Base-by-base conservation (phyloP, 1,284 basidiomycete species). In the Cryptococcus jaspeensis region DNA sequence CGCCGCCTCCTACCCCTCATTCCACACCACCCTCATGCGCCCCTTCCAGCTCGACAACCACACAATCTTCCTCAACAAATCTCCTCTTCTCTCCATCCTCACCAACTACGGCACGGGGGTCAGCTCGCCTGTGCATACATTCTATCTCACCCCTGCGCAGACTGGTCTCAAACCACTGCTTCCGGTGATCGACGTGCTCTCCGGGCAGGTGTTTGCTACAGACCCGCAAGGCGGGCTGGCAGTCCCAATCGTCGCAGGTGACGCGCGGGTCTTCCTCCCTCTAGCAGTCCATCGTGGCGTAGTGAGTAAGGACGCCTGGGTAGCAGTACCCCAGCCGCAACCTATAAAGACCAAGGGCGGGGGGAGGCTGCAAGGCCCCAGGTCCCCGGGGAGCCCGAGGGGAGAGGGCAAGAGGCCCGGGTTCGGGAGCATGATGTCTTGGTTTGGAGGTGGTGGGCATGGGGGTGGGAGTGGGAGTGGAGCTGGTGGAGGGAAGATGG, bases 81-180 rank as follows among this genome's bases (percentile, higher is more conserved):
- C 82, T 0, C 86, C 87, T 1, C 73, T 90, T 60, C 80, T 89
- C 47, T 77, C 84, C 7, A 79, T 89, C 16, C 72, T 90, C 51
- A 84, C 85, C 18, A 89, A 89, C 75, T 75, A 79, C 32, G 88
- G 88, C 38, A 75, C 78, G 8, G 28, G 28, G 5, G 28, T 32
- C 28, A 71, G 67, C 39, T 65, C 73, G 13, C 73, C 80, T 1
- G 20, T 37, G 18, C 20, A 28, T 20, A 5, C n/a, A 5, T n/a
- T 23, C 25, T 44, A 47, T 12, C 32, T 53, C 15, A 74, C 78
- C 47, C 58, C 69, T 12, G 25, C 45, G 0, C 61, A 66, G 15
- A 74, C 81, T 0, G 76, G 77, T 1, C 86, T 81, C 73, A 69
- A 76, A 41, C 72, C 79, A 0, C 76, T 79, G 42, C 79, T 84